These are phyloP conservation scores for Colletotrichum spaethianum DNA, from an alignment of 2,329 filamentous ascomycete species.

Conservation along the genomic window DNA sequence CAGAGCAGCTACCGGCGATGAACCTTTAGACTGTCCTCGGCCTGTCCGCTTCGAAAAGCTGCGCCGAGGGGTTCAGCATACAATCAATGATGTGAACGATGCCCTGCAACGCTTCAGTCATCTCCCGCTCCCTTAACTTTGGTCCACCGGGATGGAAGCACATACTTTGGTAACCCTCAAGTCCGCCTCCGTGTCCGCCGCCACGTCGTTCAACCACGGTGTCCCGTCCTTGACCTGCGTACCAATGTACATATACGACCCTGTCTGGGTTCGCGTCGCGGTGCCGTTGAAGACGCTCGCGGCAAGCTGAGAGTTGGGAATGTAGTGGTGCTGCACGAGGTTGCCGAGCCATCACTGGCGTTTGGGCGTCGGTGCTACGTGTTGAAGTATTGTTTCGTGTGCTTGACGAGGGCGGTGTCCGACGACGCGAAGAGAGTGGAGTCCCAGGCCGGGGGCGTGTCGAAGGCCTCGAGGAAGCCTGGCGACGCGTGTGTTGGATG, in stretches of 20 bases:
- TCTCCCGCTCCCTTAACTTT: not conserved
- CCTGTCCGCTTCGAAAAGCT: conserved; percentile 46
- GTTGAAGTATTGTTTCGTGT: conserved; percentile 47
- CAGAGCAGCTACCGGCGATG: conserved; percentile 48
- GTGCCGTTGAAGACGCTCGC: conserved; percentile 43
- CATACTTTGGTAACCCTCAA: conserved; percentile 22
- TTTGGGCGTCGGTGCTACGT: conserved; percentile 46
- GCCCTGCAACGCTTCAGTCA: conserved; percentile 37
- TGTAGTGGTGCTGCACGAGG: conserved; percentile 46
- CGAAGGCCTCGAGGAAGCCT: conserved; percentile 49
- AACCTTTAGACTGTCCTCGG: conserved; percentile 44
- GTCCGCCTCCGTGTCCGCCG: conserved; percentile 38
- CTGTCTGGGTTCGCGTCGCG: conserved; percentile 45
- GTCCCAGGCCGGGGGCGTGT: conserved; percentile 46
- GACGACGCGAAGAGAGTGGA: conserved; percentile 51
- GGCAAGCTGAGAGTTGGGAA: conserved; percentile 45
- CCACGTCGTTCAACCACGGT: conserved; percentile 45
- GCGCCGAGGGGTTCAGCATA: conserved; percentile 46
- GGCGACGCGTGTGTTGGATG: not conserved
- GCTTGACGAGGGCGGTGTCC: conserved; percentile 47
- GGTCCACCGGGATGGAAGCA: no score
- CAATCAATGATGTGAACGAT: conserved; percentile 46
- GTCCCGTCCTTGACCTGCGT: conserved; percentile 41
- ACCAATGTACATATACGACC: conserved; percentile 46
- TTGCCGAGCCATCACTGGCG: conserved; percentile 49